phyloP scores from a whole-genome alignment of 768 basidiomycete genomes.

The Ramaria sp. region DNA sequence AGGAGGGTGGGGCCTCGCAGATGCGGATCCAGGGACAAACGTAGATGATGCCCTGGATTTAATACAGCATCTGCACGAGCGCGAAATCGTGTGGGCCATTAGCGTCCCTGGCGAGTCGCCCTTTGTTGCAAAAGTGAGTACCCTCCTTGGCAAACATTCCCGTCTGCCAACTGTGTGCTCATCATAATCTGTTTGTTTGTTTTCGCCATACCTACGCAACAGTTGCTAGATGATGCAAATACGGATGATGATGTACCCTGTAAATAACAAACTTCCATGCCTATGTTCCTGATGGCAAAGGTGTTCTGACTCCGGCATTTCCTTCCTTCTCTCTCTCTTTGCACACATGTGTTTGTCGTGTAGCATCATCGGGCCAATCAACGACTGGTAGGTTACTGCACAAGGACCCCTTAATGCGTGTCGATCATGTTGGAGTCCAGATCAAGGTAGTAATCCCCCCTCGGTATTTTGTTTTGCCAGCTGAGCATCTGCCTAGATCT shows the following conservation, averaged over 20 bases:
- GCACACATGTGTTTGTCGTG: too few relatives aligned
- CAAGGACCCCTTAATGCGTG: slow-evolving; percentile 1
- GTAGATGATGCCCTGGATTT: slow-evolving; percentile 18
- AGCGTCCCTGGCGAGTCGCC: slow-evolving; percentile 56
- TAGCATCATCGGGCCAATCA: background rate
- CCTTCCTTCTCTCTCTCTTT: background rate
- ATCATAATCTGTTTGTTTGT: too few relatives aligned
- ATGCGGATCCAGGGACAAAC: slow-evolving; percentile 18
- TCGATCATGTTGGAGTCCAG: background rate
- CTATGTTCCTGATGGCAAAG: too few relatives aligned
- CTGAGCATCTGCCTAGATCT: slow-evolving; percentile 37
- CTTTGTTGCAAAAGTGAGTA: slow-evolving; percentile 33
- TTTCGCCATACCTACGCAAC: too few relatives aligned
- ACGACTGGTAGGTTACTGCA: background rate
- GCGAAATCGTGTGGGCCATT: slow-evolving; percentile 60
- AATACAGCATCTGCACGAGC: slow-evolving; percentile 47
- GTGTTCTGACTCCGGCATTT: too few relatives aligned
- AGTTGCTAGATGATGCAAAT: too few relatives aligned
- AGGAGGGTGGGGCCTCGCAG: slow-evolving; percentile 69
- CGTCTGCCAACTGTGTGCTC: too few relatives aligned
- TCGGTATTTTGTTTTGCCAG: background rate
- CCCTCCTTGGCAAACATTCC: background rate
- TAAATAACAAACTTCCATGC: too few relatives aligned
- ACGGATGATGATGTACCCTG: too few relatives aligned
- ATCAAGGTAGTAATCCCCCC: slow-evolving; percentile 3